Base-by-base conservation (phyloP, 768 basidiomycete genomes). In the Trametes sanguinea region DNA sequence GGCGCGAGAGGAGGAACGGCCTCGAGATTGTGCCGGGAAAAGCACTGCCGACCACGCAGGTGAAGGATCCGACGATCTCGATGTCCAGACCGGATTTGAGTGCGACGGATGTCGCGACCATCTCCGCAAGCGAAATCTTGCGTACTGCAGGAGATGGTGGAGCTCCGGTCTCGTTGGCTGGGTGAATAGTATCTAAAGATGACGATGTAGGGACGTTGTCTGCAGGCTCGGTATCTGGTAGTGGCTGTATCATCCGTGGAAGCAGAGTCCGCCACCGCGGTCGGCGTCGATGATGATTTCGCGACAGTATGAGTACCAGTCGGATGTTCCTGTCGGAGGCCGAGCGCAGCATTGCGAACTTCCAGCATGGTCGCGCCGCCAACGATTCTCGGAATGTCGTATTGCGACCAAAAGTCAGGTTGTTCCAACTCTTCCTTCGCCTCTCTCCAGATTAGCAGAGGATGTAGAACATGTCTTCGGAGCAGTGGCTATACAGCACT, bases 341-440 rank as follows among this genome's bases (percentile, higher is more conserved):
- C 85, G n/a, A 85, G 71, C 13, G 81, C 78, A 10, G 81, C 78
- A 63, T 85, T 86, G 47, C 79, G 81, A 9, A 85, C 76, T 65
- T 87, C 85, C 46, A 92, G 81, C 83, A 90, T 85, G 50, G 79
- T 80, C 29, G 87, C 85, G 69, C 90, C 88, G 67, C 83, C 86
- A 8, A 82, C 79, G 48, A 93, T 86, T 40, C 81, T 78, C 16
- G 86, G 77, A 51, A 86, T 77, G 57, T 81, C 81, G 68, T 87
- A 85, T 47, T 83, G 78, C 11, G 80, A 75, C 92, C 92, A 95
- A 57, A 87, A 82, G 69, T 85, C 80, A 10, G 79, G 79, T 67
- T 85, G 80, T 7, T 79, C 77, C 14, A 94, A 76, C 65, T 95
- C 94, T 3, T 79, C 77, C 3, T 74, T 71, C 56, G 85, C 83